Conservation (phyloP, 331 rosid species). For the Telfairia occidentalis region DNA sequence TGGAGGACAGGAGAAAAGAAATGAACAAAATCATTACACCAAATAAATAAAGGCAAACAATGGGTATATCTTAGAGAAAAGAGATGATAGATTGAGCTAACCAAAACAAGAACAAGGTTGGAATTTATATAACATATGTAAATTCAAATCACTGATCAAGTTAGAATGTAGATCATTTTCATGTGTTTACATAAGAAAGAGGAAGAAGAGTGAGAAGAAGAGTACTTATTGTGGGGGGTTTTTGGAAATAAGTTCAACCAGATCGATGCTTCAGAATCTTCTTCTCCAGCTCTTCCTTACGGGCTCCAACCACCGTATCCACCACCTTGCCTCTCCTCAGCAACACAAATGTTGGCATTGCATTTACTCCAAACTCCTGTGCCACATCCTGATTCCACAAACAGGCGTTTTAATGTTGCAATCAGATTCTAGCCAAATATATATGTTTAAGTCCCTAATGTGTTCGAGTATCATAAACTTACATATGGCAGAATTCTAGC, state of each 20-base stretch:
- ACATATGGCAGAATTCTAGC: too few species aligned
- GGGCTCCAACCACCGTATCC: slow-evolving; percentile 53
- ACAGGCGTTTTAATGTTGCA: not conserved
- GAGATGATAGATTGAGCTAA: not conserved
- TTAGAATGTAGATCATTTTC: not conserved
- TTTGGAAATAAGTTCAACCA: not conserved
- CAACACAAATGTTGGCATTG: slow-evolving; percentile 82
- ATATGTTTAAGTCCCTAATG: too few species aligned
- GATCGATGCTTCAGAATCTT: slow-evolving; percentile 32
- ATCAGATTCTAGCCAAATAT: not conserved
- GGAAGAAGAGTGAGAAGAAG: not conserved
- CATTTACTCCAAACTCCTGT: slow-evolving; percentile 47
- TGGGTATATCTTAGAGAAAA: not conserved
- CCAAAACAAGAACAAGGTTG: not conserved
- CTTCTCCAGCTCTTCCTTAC: slow-evolving; percentile 69
- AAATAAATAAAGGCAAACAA: not conserved
- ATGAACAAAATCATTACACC: not conserved
- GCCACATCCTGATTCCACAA: slow-evolving; percentile 48
- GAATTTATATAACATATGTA: not conserved
- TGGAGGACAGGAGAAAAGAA: not conserved
- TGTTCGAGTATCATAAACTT: too few species aligned
- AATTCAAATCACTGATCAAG: not conserved
- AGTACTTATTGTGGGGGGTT: not conserved
- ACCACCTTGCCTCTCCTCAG: slow-evolving; percentile 55
- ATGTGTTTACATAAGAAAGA: not conserved